These are phyloP conservation scores for Alternaria metachromatica DNA, from an alignment of 2,329 filamentous ascomycete species.

Conservation along the genomic window DNA sequence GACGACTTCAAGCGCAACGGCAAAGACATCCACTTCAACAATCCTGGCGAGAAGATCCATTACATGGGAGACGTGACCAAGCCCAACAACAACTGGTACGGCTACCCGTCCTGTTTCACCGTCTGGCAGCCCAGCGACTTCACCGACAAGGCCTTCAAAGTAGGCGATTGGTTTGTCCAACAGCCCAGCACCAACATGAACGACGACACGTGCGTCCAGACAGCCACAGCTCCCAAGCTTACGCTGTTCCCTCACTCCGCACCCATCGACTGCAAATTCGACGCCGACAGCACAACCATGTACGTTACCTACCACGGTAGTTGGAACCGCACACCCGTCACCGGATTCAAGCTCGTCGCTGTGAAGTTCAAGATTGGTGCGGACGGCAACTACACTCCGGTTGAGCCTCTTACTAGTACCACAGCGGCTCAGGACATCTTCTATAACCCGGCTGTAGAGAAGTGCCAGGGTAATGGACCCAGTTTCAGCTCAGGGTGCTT, in stretches of 20 bases:
- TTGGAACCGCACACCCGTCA: slow-evolving; percentile 62
- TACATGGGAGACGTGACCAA: slow-evolving; percentile 64
- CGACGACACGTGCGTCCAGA: slow-evolving; percentile 53
- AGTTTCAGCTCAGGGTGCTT: slow-evolving; percentile 58
- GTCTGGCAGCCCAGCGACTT: slow-evolving; percentile 64
- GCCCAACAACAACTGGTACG: slow-evolving; percentile 64
- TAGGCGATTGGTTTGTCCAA: slow-evolving; percentile 49
- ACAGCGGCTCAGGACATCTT: slow-evolving; percentile 62
- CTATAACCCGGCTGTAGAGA: slow-evolving; percentile 58
- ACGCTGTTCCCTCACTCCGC: slow-evolving; percentile 71
- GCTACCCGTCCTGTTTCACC: slow-evolving; percentile 73
- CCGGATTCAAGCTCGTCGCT: slow-evolving; percentile 58
- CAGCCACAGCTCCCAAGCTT: slow-evolving; percentile 55
- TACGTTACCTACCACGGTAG: slow-evolving; percentile 75
- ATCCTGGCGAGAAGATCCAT: slow-evolving; percentile 76
- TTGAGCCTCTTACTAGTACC: slow-evolving; percentile 54
- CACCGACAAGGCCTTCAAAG: slow-evolving; percentile 58
- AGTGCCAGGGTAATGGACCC: slow-evolving; percentile 56
- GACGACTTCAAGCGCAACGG: slow-evolving; percentile 66
- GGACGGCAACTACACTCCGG: slow-evolving; percentile 50
- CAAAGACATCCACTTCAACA: slow-evolving; percentile 69
- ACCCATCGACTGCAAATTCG: slow-evolving; percentile 74
- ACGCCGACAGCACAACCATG: slow-evolving; percentile 60
- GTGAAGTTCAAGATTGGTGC: slow-evolving; percentile 51
- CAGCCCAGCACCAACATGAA: slow-evolving; percentile 50